Evolutionary conservation across 2,329 filamentous ascomycete species (phyloP), one percentile per base, ranked within the genome.

Genomic region (Colletotrichum tropicicola): DNA sequence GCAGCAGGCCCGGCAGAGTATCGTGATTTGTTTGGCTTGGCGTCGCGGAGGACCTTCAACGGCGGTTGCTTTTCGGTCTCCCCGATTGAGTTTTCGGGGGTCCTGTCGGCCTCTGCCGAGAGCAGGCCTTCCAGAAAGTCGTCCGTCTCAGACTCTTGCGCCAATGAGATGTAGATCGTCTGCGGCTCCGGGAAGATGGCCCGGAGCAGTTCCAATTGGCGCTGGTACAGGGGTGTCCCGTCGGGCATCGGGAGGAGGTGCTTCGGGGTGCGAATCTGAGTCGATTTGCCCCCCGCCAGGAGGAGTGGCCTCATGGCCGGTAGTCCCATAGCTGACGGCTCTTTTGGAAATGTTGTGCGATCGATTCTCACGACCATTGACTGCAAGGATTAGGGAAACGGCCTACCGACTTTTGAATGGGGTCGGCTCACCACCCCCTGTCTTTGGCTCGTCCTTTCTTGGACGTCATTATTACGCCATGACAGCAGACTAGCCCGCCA

Each of bases 221-320:
- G 71, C 15, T 70, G 66, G 58, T 75, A 76, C 37, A 74, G 54
- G 2, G 71, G 74, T 23, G 65, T 57, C 15, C 71, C 68, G 37
- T 73, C 69, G 9, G 70, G 66, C 32, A 75, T 69, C 5, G 51
- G 49, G 17, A 79, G 71, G 13, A 77, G 71, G 54, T 77, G 71
- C 44, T 77, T 78, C 5, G 70, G 72, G 5, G 63, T 64, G 13
- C 72, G 70, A 71, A 74, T 75, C 21, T 73, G 71, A 3, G 75
- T 72, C 1, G 74, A 77, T 30, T 69, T 66, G 25, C 73, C 75
- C 19, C 75, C 73, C 7, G 71, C 75, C 3, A 78, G 70, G 5
- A 78, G 60, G 23, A 79, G 71, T 12, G 73, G 70, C 39, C 70
- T 71, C 58, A 66, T 59, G 21, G 59, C 41, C 12, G 61, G 61